Evolutionary conservation across 306 rosid genomes (phyloP), one percentile per base, ranked within the genome.

Genomic region (Pterocarpus macrocarpus): DNA sequence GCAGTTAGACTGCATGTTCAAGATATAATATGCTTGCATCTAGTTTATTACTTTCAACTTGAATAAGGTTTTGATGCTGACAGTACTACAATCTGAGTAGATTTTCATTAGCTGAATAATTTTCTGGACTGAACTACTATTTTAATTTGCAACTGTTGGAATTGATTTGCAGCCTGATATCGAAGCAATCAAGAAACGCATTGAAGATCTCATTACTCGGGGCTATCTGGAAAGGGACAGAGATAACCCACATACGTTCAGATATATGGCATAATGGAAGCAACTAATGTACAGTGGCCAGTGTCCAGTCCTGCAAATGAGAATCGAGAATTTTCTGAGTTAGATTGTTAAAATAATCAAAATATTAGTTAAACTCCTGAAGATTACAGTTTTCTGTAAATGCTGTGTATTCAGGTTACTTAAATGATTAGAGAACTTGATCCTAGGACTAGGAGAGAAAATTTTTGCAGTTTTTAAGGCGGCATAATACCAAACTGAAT

Each of bases 191-290:
- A 94, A 94, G 89, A 94, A 87, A 88, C 86, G 98, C 5, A 91
- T 94, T 5, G 98, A 94, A 82, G 91, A 91, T 55, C 92, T 94
- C 17, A 94, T 94, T 83, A 82, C 83, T 7, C 85, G 89, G 14
- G 95, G 91, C 68, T 94, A 89, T 68, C 70, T 94, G 76, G 95
- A 94, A 84, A 88, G 98, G 80, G 98, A 91, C 83, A 82, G 83
- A 78, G 92, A 89, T 5, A 90, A 86, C 74, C 88, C 88, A 1
- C 85, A 87, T 82, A 74, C 68, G 62, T 86, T 83, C 77, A 86
- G 16, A 87, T 91, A 94, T 84, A 81, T 94, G 76, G 94, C 92
- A 7, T 94, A 80, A 85, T 73, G 71, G 14, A 69, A 56, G 72
- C 64, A 72, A 6, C 50, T 52, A 35, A 36, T 66, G 61, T 76